phyloP scores from a whole-genome alignment of 768 basidiomycete species.

The Mycena vulgaris region DNA sequence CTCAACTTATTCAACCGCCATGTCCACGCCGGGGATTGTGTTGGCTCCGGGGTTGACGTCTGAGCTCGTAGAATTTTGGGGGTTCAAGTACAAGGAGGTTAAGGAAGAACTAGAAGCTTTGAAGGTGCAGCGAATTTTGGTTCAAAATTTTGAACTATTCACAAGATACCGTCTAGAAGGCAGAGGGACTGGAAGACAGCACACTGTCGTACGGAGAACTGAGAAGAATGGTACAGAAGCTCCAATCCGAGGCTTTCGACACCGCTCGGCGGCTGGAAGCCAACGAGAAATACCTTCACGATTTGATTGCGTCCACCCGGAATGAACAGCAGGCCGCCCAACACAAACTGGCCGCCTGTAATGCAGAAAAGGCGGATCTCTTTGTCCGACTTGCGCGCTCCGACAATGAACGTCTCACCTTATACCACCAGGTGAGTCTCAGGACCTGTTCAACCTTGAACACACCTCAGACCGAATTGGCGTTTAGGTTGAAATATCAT shows the following conservation, averaged over 20 bases:
- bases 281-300: conserved; percentile 14
- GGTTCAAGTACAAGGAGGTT: conserved; percentile 23
- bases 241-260: neutral
- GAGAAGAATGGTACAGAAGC: neutral
- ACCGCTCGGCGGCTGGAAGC: conserved; percentile 4
- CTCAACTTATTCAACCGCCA: conserved; percentile 18
- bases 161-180: neutral
- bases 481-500: conserved; percentile 27
- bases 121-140: neutral
- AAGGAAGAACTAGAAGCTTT: conserved; percentile 15
- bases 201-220: conserved; percentile 9
- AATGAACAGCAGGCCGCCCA: neutral
- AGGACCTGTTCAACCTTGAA: neutral
- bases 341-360: conserved; percentile 2
- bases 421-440: conserved; percentile 28
- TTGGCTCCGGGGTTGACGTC: conserved; percentile 7
- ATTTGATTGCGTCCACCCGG: conserved; percentile 3
- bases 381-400: neutral
- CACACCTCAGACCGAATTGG: neutral
- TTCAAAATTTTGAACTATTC: neutral
- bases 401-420: conserved; percentile 10
- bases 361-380: conserved; percentile 10
- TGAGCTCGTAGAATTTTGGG: conserved; percentile 30
- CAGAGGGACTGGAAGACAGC: neutral
- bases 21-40: conserved; percentile 8